These are phyloP conservation scores for Diaporthe destruens DNA, from an alignment of 2,329 filamentous ascomycete genomes.

Conservation along the genomic window DNA sequence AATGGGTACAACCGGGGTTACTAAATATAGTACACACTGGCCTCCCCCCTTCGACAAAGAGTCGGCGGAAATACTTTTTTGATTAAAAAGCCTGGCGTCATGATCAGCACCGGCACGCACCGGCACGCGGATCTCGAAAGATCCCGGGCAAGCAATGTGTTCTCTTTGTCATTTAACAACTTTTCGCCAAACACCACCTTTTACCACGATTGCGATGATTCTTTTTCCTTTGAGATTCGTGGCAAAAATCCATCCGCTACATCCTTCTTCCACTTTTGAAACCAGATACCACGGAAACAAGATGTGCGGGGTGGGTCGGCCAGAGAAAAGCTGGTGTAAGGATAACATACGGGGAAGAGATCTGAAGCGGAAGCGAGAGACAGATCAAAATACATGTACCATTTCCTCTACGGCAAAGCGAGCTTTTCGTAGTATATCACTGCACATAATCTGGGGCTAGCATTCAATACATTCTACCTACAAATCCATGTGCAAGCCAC, in stretches of 20 bases:
- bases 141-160: slow-evolving; percentile 34
- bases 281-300: slow-evolving; percentile 36
- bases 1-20: slow-evolving; percentile 30
- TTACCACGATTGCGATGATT: slow-evolving; percentile 42
- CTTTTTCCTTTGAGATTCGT: slow-evolving; percentile 37
- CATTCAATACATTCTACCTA: slow-evolving; percentile 40
- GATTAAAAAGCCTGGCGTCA: slow-evolving; percentile 30
- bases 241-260: slow-evolving; percentile 23
- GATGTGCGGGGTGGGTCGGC: slow-evolving; percentile 2
- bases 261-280: slow-evolving; percentile 13
- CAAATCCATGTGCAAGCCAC: background rate
- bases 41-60: background rate
- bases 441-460: slow-evolving; percentile 43
- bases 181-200: slow-evolving; percentile 37
- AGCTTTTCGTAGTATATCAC: slow-evolving; percentile 36
- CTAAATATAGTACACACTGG: slow-evolving; percentile 10
- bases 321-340: slow-evolving; percentile 21
- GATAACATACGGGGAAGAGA: slow-evolving; percentile 9
- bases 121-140: slow-evolving; percentile 23
- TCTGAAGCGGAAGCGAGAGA: slow-evolving; percentile 12
- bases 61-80: slow-evolving; percentile 22
- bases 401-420: slow-evolving; percentile 31
- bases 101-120: slow-evolving; percentile 15
- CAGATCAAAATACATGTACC: slow-evolving; percentile 32
- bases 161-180: slow-evolving; percentile 40